These are phyloP conservation scores for Obelidium mucronatum DNA, from an alignment of 192 early-diverging fungal species.

Conservation along the genomic window DNA sequence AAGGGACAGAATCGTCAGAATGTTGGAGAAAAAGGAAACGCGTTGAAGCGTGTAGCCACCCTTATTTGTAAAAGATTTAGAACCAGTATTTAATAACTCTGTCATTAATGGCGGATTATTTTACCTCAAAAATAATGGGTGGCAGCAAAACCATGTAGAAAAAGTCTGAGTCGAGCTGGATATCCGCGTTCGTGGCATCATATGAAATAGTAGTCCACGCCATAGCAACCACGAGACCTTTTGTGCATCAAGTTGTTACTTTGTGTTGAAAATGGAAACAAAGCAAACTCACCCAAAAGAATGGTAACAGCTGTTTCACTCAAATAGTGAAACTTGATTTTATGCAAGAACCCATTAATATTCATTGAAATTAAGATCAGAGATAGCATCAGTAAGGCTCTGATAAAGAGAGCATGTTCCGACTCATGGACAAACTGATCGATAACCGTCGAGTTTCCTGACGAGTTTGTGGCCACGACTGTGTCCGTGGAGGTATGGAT, in stretches of 20 bases:
- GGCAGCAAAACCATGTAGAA: constrained; percentile 70
- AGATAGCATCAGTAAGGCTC: constrained; percentile 60
- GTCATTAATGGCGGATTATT: not conserved
- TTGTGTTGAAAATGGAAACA: not conserved
- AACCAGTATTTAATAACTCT: not conserved
- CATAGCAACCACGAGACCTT: constrained; percentile 59
- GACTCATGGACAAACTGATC: constrained; percentile 2
- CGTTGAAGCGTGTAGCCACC: constrained; percentile 63
- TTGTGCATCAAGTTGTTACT: not conserved
- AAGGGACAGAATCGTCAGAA: constrained; percentile 58
- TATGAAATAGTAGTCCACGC: constrained; percentile 58
- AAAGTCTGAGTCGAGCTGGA: constrained; percentile 61
- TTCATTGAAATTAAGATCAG: constrained; percentile 62
- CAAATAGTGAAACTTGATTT: constrained; percentile 64
- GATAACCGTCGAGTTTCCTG: not conserved
- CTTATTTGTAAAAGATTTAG: constrained; percentile 35
- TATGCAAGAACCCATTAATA: constrained; percentile 57
- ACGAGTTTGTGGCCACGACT: not conserved
- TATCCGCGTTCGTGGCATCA: constrained; percentile 51
- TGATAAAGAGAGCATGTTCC: constrained; percentile 50
- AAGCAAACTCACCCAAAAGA: constrained; percentile 50
- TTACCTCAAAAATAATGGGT: constrained; percentile 67
- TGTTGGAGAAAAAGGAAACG: constrained; percentile 60
- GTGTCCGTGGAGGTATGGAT: not conserved
- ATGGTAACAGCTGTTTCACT: constrained; percentile 62